Evolutionary conservation across 2,329 filamentous ascomycete species (phyloP).

Genomic region (Pseudogymnoascus sp.): DNA sequence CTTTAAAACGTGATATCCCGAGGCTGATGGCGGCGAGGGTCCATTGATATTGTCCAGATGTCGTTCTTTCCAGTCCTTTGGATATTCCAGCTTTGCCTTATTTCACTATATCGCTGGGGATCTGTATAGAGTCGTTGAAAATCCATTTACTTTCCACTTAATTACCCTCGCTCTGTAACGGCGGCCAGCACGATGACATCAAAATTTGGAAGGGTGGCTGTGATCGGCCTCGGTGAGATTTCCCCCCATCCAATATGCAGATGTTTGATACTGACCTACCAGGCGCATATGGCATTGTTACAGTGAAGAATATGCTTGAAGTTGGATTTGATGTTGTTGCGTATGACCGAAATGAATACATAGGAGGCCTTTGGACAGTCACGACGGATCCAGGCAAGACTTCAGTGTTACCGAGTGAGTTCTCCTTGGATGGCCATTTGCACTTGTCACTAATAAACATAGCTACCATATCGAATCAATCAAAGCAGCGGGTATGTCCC

Average conservation of each 20-base stretch:
- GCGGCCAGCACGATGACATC: not conserved
- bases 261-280: not conserved
- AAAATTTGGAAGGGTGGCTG: constrained; percentile 15
- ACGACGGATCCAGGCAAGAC: constrained; percentile 30
- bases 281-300: constrained; percentile 11
- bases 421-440: not conserved
- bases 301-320: constrained; percentile 33
- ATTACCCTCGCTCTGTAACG: not conserved
- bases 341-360: constrained; percentile 32
- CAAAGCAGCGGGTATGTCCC: constrained; percentile 14
- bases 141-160: not conserved
- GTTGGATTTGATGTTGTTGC: constrained; percentile 36
- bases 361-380: constrained; percentile 39
- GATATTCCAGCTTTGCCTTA: not conserved
- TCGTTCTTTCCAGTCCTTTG: not conserved
- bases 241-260: not conserved
- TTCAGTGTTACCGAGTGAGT: constrained; percentile 28
- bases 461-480: constrained; percentile 28
- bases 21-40: not conserved
- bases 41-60: not conserved
- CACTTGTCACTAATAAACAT: constrained; percentile 10
- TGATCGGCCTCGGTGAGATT: constrained; percentile 20
- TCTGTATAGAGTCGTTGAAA: not conserved
- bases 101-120: not conserved
- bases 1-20: not conserved